Percentiles rank a stretch among this genome's conserved stretches.
These are phyloP conservation scores for Iberis pinnata DNA, from an alignment of 345 rosid genomes.

Conservation along the genomic window DNA sequence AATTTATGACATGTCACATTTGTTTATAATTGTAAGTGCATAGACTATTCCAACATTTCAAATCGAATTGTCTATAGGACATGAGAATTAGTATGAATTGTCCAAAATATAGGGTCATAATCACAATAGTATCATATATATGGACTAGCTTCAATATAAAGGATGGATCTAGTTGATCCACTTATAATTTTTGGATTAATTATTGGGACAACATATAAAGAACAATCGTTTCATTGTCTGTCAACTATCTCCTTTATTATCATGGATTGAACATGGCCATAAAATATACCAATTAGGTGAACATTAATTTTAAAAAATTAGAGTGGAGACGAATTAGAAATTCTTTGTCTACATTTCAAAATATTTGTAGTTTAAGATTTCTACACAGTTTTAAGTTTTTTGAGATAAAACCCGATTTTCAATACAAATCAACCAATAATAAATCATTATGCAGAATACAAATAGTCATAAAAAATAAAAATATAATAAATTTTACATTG, in stretches of 20 bases:
- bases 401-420: too few relatives aligned
- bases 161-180: slow-evolving; percentile 15
- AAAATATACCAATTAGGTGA: background rate
- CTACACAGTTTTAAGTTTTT: too few relatives aligned
- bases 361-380: too few relatives aligned
- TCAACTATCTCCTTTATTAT: slow-evolving; percentile 15
- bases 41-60: slow-evolving; percentile 6
- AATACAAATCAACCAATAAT: too few relatives aligned
- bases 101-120: slow-evolving; percentile 14
- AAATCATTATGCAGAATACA: too few relatives aligned
- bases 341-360: too few relatives aligned
- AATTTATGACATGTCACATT: slow-evolving; percentile 17
- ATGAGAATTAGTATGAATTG: slow-evolving; percentile 14
- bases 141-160: slow-evolving; percentile 20
- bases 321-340: too few relatives aligned
- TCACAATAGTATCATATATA: too few relatives aligned
- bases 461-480: too few relatives aligned
- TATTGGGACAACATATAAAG: slow-evolving; percentile 18
- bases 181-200: slow-evolving; percentile 4
- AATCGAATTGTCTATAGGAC: slow-evolving; percentile 17
- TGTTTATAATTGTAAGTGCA: background rate
- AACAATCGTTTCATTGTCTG: slow-evolving; percentile 18
- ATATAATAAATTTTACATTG: too few relatives aligned
- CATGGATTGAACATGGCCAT: slow-evolving; percentile 3
- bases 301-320: too few relatives aligned